These are phyloP conservation scores for Lachancea meyersii DNA, from an alignment of 805 yeast species.

Conservation along the genomic window DNA sequence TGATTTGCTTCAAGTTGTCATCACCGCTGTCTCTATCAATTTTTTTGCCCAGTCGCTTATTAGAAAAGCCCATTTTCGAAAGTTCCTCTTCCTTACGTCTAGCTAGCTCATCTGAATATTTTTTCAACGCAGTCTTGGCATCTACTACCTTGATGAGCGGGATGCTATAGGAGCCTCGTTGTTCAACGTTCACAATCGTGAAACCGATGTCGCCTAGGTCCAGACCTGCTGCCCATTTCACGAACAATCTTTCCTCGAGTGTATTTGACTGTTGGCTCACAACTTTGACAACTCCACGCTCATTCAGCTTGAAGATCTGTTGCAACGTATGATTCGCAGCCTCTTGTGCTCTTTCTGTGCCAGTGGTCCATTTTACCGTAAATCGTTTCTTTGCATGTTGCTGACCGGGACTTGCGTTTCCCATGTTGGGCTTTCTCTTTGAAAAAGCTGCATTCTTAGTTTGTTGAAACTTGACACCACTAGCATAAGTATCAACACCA, in stretches of 20 bases:
- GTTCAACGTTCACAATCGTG: constrained; percentile 20
- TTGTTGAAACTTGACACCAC: background rate
- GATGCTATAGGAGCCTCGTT: constrained; percentile 11
- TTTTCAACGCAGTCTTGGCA: constrained; percentile 22
- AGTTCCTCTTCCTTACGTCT: constrained; percentile 24
- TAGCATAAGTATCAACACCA: background rate
- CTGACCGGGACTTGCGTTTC: background rate
- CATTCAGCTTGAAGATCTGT: constrained; percentile 20
- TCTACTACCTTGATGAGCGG: constrained; percentile 29
- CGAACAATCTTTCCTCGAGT: constrained; percentile 19
- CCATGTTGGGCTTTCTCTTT: background rate
- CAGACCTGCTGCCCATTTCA: constrained; percentile 22
- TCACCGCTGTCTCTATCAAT: constrained; percentile 19
- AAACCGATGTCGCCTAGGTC: constrained; percentile 24
- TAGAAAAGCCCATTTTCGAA: constrained; percentile 16
- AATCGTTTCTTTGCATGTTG: constrained; percentile 5
- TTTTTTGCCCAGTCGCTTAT: constrained; percentile 11
- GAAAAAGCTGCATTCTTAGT: background rate
- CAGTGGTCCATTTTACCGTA: constrained; percentile 25
- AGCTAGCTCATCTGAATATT: constrained; percentile 26
- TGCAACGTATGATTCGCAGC: constrained; percentile 23
- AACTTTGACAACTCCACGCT: constrained; percentile 22
- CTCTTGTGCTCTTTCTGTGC: constrained; percentile 26
- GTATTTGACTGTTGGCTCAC: constrained; percentile 20
- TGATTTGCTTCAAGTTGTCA: constrained; percentile 40